A percentile compares a stretch with the other conserved stretches of the same genome.
phyloP scores from a whole-genome alignment of 345 rosid species.

The Physaria fendleri region DNA sequence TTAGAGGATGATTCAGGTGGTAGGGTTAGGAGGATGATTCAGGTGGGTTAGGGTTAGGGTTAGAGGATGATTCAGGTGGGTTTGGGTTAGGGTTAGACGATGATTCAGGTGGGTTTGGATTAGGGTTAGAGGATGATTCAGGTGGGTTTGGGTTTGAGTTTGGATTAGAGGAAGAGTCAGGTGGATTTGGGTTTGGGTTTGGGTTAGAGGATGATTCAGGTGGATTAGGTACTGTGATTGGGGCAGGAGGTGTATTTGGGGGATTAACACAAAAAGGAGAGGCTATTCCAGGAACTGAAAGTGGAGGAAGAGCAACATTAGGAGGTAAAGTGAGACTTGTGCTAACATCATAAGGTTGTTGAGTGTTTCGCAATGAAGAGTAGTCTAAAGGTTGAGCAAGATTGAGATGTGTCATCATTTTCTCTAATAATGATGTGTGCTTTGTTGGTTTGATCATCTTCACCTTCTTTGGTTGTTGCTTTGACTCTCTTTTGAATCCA shows the following conservation, averaged over 20 bases:
- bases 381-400: constrained; percentile 41
- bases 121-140: constrained; percentile 16
- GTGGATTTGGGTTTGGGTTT: constrained; percentile 25
- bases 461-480: constrained; percentile 14
- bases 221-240: constrained; percentile 23
- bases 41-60: constrained; percentile 16
- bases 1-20: constrained; percentile 10
- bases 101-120: constrained; percentile 27
- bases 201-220: constrained; percentile 22
- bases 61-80: constrained; percentile 23
- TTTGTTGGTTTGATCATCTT: constrained; percentile 24
- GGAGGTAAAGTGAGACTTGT: constrained; percentile 60
- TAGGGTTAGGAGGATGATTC: background rate
- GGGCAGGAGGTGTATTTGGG: constrained; percentile 47
- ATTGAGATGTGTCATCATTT: constrained; percentile 38
- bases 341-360: constrained; percentile 45
- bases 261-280: constrained; percentile 56
- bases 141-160: constrained; percentile 19
- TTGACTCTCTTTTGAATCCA: background rate
- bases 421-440: constrained; percentile 31
- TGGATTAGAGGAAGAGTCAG: constrained; percentile 1
- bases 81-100: constrained; percentile 16
- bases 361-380: constrained; percentile 31
- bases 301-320: constrained; percentile 46
- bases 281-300: constrained; percentile 37